phyloP scores from a whole-genome alignment of 1,284 basidiomycete genomes.

The Xerocomus nothofagi region DNA sequence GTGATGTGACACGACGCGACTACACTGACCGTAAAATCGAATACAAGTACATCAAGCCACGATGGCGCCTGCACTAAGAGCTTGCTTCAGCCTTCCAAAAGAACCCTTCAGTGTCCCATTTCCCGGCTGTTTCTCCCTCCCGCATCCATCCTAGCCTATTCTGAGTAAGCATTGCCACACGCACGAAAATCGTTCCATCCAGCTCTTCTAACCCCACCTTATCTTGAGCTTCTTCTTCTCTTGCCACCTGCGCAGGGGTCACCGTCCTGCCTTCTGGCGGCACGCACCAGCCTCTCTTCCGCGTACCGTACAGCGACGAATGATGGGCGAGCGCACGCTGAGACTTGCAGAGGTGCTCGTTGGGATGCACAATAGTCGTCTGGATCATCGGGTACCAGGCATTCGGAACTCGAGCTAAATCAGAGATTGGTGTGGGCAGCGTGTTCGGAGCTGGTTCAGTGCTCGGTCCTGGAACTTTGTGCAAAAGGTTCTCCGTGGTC shows the following conservation, averaged over 20 bases:
- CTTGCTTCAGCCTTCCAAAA: slow-evolving; percentile 11
- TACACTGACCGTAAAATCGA: background rate
- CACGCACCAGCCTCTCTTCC: slow-evolving; percentile 32
- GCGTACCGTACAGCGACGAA: slow-evolving; percentile 45
- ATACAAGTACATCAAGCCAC: background rate
- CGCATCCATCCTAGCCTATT: slow-evolving; percentile 51
- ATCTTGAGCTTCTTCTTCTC: slow-evolving; percentile 28
- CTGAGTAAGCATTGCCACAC: slow-evolving; percentile 52
- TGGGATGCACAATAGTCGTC: slow-evolving; percentile 40
- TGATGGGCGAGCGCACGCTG: slow-evolving; percentile 58
- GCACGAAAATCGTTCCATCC: slow-evolving; percentile 55
- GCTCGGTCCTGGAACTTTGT: slow-evolving; percentile 33
- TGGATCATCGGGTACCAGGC: slow-evolving; percentile 54
- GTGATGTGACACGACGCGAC: slow-evolving; percentile 8
- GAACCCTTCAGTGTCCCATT: slow-evolving; percentile 29
- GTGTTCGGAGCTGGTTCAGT: slow-evolving; percentile 36
- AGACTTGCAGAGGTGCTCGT: slow-evolving; percentile 62
- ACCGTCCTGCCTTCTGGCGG: slow-evolving; percentile 12
- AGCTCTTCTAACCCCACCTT: slow-evolving; percentile 25
- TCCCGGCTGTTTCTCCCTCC: slow-evolving; percentile 41
- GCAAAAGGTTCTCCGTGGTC: slow-evolving; percentile 19
- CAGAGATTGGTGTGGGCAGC: slow-evolving; percentile 34
- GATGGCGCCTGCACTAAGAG: background rate
- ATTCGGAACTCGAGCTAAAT: slow-evolving; percentile 41
- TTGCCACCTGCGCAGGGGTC: slow-evolving; percentile 17